phyloP scores from a whole-genome alignment of 768 basidiomycete species.

The Auriscalpium microsporum region DNA sequence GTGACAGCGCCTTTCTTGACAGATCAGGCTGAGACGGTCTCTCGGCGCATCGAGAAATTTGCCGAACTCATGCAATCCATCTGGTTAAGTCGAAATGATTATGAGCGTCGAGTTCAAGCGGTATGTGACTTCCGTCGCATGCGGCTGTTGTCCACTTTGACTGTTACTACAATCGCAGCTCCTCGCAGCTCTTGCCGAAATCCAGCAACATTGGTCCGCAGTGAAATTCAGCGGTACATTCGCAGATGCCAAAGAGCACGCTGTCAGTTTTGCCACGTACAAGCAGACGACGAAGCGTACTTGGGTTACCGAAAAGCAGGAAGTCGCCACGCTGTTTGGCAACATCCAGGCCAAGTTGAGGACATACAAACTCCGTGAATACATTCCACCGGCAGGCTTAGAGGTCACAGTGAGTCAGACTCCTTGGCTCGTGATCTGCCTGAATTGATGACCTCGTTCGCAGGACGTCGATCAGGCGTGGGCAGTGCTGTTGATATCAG shows the following conservation, averaged over 20 bases:
- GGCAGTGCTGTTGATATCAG: conserved; percentile 61
- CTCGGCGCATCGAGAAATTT: conserved; percentile 90
- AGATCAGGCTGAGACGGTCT: conserved; percentile 95
- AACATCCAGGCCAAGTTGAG: conserved; percentile 91
- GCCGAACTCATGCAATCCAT: conserved; percentile 92
- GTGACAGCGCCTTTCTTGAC: neutral
- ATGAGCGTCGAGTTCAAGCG: conserved; percentile 74
- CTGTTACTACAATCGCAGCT: conserved; percentile 33
- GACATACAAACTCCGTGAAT: conserved; percentile 83
- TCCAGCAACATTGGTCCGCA: conserved; percentile 63
- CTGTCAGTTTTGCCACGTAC: conserved; percentile 64
- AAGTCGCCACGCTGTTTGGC: conserved; percentile 77
- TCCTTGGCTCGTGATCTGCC: neutral
- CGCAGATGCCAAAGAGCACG: conserved; percentile 69
- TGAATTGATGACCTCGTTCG: neutral
- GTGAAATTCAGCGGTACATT: conserved; percentile 68
- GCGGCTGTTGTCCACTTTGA: conserved; percentile 1
- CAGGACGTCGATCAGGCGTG: conserved; percentile 74
- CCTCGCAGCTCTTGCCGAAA: conserved; percentile 55
- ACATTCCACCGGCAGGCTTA: conserved; percentile 69
- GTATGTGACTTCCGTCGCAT: conserved; percentile 30
- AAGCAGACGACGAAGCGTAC: conserved; percentile 78
- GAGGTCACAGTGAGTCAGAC: conserved; percentile 40
- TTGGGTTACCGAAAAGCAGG: conserved; percentile 88
- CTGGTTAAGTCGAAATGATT: conserved; percentile 84